A percentile compares a stretch with the other conserved stretches of the same genome.
These are phyloP conservation scores for Yamadazyma jaroonii DNA, from an alignment of 1,139 yeast species.

Conservation along the genomic window DNA sequence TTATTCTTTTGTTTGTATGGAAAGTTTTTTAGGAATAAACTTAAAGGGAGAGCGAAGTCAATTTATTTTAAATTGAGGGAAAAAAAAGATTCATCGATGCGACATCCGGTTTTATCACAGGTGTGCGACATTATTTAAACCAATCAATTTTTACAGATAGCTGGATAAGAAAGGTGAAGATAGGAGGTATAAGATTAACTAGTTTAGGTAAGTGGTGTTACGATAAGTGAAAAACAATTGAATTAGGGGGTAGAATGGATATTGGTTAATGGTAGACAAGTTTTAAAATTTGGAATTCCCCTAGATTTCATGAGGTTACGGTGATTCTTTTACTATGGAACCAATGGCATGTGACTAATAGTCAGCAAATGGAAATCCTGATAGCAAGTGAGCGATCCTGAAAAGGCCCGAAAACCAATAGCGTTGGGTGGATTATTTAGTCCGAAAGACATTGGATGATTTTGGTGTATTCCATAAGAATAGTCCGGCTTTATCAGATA, in stretches of 20 bases:
- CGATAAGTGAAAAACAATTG: no score
- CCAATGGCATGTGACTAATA: background rate
- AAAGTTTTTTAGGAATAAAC: background rate
- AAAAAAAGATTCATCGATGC: background rate
- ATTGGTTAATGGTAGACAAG: no score
- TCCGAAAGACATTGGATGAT: no score
- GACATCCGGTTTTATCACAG: background rate
- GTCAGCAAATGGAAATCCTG: background rate
- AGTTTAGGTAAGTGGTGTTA: no score
- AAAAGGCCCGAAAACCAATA: constrained; percentile 1
- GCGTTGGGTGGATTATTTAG: no score
- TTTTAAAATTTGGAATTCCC: no score
- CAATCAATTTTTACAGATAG: background rate
- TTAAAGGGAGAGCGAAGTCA: constrained; percentile 4
- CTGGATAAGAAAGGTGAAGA: background rate
- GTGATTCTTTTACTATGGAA: no score
- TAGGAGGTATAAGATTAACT: no score
- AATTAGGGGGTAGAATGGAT: background rate
- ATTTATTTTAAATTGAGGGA: constrained; percentile 2
- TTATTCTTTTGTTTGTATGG: constrained; percentile 9
- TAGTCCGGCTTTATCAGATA: no score
- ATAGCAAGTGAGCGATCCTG: background rate
- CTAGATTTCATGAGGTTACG: no score
- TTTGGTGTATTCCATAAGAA: no score
- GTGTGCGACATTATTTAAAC: background rate